Evolutionary conservation across 2,329 filamentous ascomycete species (phyloP).

Genomic region (Ramichloridium luteum): DNA sequence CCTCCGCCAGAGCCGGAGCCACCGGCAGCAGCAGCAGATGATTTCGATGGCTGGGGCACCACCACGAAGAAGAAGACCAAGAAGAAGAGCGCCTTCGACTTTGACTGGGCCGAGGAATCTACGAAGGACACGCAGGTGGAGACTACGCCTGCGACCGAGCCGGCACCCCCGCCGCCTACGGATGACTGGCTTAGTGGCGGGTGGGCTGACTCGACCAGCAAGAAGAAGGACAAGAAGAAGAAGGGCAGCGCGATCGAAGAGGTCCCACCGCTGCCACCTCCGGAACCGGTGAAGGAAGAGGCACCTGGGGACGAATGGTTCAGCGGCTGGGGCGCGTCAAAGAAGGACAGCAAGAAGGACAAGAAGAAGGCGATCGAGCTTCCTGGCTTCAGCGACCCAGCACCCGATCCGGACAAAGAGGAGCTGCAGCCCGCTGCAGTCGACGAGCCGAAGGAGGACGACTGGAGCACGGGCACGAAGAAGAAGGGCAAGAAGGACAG

Average conservation of each 20-base stretch:
- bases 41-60: slow-evolving; percentile 16
- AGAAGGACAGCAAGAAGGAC: slow-evolving; percentile 38
- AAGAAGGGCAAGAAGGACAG: slow-evolving; percentile 39
- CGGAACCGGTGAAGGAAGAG: slow-evolving; percentile 14
- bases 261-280: slow-evolving; percentile 11
- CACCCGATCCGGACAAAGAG: slow-evolving; percentile 15
- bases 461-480: slow-evolving; percentile 43
- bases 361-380: slow-evolving; percentile 15
- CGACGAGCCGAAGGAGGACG: slow-evolving; percentile 39
- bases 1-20: slow-evolving; percentile 9
- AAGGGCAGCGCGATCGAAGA: slow-evolving; percentile 18
- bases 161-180: slow-evolving; percentile 21
- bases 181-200: slow-evolving; percentile 19
- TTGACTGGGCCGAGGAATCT: slow-evolving; percentile 23
- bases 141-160: slow-evolving; percentile 23
- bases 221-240: slow-evolving; percentile 21
- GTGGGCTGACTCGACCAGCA: slow-evolving; percentile 19
- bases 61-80: slow-evolving; percentile 19
- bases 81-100: slow-evolving; percentile 30
- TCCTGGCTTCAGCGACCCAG: slow-evolving; percentile 5
- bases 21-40: slow-evolving; percentile 20
- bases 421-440: slow-evolving; percentile 32
- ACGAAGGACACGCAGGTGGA: slow-evolving; percentile 7
- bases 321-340: slow-evolving; percentile 41
- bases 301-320: slow-evolving; percentile 36